Evolutionary conservation across 129 eudicot species (phyloP).

Genomic region (Pittosporum tobira): DNA sequence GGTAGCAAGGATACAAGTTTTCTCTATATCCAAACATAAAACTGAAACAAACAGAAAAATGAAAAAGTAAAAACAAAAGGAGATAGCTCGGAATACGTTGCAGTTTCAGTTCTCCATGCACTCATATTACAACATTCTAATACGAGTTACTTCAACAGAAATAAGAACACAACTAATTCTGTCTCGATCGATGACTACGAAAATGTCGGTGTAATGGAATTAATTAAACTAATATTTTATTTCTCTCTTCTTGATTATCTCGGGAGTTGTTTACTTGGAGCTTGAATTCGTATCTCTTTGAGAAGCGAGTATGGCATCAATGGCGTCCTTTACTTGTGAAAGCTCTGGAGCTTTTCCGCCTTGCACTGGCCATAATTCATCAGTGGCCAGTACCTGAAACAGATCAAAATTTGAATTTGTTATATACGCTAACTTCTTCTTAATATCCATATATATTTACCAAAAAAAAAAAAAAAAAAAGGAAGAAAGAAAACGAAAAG

Average conservation of each 20-base stretch:
- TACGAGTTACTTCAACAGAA: background rate
- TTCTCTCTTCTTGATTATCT: background rate
- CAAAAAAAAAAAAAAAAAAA: no score
- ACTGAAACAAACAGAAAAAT: background rate
- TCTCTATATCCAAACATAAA: background rate
- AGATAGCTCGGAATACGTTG: no score
- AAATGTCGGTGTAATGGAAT: no score
- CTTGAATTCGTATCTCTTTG: slow-evolving; percentile 54
- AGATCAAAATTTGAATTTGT: no score
- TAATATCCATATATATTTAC: no score
- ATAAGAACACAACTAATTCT: no score
- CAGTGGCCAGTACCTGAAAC: slow-evolving; percentile 87
- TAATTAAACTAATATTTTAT: background rate
- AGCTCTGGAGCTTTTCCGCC: slow-evolving; percentile 96
- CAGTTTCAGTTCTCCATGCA: background rate
- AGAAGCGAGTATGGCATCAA: slow-evolving; percentile 82
- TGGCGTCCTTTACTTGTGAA: slow-evolving; percentile 87
- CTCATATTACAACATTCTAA: background rate
- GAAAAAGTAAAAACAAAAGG: no score
- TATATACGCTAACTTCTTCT: no score
- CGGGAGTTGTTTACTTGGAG: slow-evolving; percentile 22
- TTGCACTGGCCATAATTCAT: slow-evolving; percentile 96
- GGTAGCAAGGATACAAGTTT: no score
- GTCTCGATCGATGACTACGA: no score
- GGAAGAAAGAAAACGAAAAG: no score